A percentile compares a stretch with the other conserved stretches of the same genome.
Conservation (phyloP, 2,329 filamentous ascomycete species). For the Diatrype stigma region DNA sequence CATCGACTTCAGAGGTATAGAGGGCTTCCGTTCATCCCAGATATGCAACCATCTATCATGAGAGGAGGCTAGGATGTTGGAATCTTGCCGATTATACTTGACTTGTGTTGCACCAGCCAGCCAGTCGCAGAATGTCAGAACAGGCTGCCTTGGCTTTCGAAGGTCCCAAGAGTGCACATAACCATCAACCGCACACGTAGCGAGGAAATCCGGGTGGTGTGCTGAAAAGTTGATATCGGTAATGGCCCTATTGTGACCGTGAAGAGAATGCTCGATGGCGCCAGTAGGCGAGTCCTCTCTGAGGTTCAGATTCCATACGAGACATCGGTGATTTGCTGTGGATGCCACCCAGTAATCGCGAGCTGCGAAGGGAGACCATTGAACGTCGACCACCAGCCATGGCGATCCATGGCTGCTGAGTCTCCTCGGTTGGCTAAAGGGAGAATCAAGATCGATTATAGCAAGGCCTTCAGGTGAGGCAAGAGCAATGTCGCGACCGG, state of each 20-base stretch:
- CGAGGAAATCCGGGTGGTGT: conserved; percentile 82
- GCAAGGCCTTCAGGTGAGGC: conserved; percentile 85
- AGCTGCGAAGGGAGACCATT: conserved; percentile 90
- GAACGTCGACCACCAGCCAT: conserved; percentile 95
- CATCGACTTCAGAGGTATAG: conserved; percentile 75
- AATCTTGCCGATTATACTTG: conserved; percentile 86
- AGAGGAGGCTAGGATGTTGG: conserved; percentile 83
- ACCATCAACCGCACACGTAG: conserved; percentile 88
- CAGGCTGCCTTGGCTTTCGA: conserved; percentile 67
- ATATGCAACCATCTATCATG: conserved; percentile 85
- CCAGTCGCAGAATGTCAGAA: conserved; percentile 84
- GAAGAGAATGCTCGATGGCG: conserved; percentile 80
- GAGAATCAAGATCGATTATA: conserved; percentile 87
- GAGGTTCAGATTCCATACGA: conserved; percentile 88
- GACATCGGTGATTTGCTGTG: conserved; percentile 88
- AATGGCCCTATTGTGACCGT: conserved; percentile 82
- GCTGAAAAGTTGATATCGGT: conserved; percentile 96
- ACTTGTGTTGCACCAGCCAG: conserved; percentile 91
- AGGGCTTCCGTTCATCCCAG: conserved; percentile 82
- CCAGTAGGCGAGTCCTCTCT: conserved; percentile 66
- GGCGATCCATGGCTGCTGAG: conserved; percentile 77
- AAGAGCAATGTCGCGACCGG: conserved; percentile 82
- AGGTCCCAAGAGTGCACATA: conserved; percentile 93
- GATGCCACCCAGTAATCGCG: conserved; percentile 92
- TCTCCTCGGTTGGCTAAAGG: conserved; percentile 80